Base-by-base conservation (phyloP, 108 stramenopile species). In the Mediolabrus comicus region DNA sequence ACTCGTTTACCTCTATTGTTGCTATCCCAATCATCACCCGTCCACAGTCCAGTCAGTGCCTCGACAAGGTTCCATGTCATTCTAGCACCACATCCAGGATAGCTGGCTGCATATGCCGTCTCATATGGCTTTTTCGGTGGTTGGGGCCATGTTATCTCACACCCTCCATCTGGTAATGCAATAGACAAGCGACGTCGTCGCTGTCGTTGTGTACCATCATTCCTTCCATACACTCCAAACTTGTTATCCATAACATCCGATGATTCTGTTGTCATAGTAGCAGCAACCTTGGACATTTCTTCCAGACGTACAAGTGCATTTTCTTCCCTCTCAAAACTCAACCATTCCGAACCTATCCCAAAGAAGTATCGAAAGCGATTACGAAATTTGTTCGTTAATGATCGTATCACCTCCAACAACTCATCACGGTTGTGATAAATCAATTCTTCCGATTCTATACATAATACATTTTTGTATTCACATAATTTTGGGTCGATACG, bases 391-490 rank as follows among this genome's bases (percentile, higher is more conserved):
- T 53, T 16, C 2, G 59, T 79, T 8, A 79, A 31, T 28, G 11
- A 14, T 34, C 4, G 10, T 14, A 79, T 72, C 73, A 74, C 64
- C 14, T 5, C 34, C 16, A 17, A 22, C 60, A 79, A 24, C 53
- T 74, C 78, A 7, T 65, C 67, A 14, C 22, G 27, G 56, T 49
- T 72, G 8, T 31, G 17, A 38, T 74, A 79, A 9, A 53, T n/a
- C 27, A 79, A 25, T 43, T 79, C 78, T 24, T 74, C 67, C 30
- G 60, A 74, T 36, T 73, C 58, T 4, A 79, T 52, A 60, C 78
- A 79, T 2, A 79, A 57, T 22, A 74, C 78, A 38, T 79, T 79
- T 36, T 79, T 79, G 55, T 69, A 69, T 31, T 68, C 29, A 34
- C 72, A 79, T 13, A 69, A 0, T 8, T 74, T 72, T 14, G 46